phyloP scores from a whole-genome alignment of 371 early-diverging fungal species.

The Apophysomyces ossiformis region DNA sequence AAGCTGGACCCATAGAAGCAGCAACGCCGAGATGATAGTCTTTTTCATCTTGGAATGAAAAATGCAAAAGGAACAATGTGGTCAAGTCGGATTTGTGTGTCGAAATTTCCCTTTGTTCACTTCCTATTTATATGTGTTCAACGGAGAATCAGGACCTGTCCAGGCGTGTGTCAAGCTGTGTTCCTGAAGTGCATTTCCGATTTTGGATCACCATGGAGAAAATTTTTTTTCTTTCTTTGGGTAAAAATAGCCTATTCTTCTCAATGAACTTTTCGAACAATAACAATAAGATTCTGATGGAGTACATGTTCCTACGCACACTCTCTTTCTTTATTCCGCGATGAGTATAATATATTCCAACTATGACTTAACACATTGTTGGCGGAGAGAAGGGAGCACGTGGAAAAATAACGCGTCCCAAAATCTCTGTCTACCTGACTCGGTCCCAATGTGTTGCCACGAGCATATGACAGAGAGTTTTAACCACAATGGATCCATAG shows the following conservation, averaged over 20 bases:
- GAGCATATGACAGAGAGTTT: background rate
- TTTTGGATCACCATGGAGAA: background rate
- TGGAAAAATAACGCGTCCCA: conserved; percentile 6
- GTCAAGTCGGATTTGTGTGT: background rate
- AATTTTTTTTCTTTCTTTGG: background rate
- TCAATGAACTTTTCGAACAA: background rate
- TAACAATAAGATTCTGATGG: background rate
- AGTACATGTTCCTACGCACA: background rate
- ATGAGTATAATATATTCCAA: background rate
- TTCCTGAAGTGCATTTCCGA: conserved; percentile 3
- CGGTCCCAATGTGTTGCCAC: conserved; percentile 4
- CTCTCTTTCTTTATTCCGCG: background rate
- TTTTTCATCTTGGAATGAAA: background rate
- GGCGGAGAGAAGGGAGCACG: background rate
- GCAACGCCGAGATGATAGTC: background rate
- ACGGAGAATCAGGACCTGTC: background rate
- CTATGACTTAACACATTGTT: background rate
- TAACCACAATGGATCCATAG: no score
- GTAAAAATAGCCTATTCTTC: no score
- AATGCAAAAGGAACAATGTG: background rate
- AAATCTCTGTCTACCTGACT: background rate
- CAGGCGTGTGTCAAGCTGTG: conserved; percentile 6
- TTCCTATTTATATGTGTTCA: conserved; percentile 1
- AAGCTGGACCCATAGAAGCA: background rate
- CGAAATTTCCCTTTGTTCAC: background rate